Evolutionary conservation across 495 filamentous ascomycete genomes (phyloP), one percentile per base, ranked within the genome.

Genomic region (Chaetomium tenue): DNA sequence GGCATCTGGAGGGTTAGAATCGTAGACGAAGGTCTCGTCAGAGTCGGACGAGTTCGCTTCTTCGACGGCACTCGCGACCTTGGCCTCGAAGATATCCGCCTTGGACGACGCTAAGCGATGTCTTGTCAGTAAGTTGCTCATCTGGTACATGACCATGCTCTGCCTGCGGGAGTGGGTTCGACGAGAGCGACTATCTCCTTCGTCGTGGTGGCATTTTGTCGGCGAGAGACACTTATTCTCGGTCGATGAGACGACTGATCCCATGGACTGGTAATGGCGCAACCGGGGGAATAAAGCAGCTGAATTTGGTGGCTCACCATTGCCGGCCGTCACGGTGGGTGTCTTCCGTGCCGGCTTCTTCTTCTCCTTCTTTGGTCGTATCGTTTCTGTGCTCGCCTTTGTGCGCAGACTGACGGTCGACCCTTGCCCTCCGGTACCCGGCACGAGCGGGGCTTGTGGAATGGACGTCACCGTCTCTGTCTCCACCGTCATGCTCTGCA

Each of bases 21-120:
- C 94, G 78, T 98, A 98, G 4, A 98, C 93, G 75, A 98, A 98
- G 0, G 95, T 98, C 76, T 97, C 95, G 67, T 97, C 94, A 3
- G 95, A 98, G 71, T 74, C 94, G 18, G 93, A 96, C 9, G 93
- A 94, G 75, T 97, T 89, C 46, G 91, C 91, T 69, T 87, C 85
- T 75, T 97, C 92, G 51, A 98, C 91, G 5, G 93, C 93, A 73
- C 88, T 97, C 42, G 94, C 95, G 42, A 98, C 89, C 77, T 94
- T 96, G 60, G 91, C 90, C 78, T 97, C 94, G 75, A 98, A 98
- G 53, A 98, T 91, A 76, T 98, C 94, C 67, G 95, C 93, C 81
- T 97, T 98, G 67, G 92, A 96, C 26, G 95, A 96, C 52, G 90
- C 91, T 86, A 75, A 63, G 72, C 76, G 76, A 64, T 70, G 72